Conservation (phyloP, 139 green algal species). For the Closterium sp. region DNA sequence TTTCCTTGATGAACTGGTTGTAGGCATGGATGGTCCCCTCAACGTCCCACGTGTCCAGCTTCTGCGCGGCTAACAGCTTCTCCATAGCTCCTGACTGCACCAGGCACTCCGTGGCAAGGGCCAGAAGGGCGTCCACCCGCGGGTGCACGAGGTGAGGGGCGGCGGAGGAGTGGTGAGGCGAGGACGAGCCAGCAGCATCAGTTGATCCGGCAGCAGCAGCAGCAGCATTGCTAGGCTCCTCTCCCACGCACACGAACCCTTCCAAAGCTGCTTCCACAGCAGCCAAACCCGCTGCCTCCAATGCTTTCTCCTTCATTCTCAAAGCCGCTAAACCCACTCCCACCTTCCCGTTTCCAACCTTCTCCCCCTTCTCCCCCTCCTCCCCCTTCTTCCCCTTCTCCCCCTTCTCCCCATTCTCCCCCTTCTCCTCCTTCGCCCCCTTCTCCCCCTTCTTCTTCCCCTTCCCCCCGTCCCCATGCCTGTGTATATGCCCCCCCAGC, state of each 20-base stretch:
- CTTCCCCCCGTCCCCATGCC: not conserved
- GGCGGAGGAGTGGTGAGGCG: not conserved
- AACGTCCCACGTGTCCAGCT: conserved; percentile 63
- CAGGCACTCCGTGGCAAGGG: conserved; percentile 23
- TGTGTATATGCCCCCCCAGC: not conserved
- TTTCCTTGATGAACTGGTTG: not conserved
- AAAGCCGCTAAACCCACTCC: not conserved
- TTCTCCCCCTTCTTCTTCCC: not conserved
- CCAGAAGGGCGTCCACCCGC: conserved; percentile 20
- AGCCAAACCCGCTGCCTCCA: not conserved
- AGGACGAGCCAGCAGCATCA: not conserved
- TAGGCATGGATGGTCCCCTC: conserved; percentile 58
- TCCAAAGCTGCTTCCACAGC: not conserved
- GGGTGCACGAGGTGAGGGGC: not conserved
- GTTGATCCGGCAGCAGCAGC: not conserved
- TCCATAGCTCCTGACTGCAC: conserved; percentile 51
- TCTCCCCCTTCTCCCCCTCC: no score
- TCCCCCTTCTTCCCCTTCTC: no score
- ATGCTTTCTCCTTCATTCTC: not conserved
- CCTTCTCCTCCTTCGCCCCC: not conserved
- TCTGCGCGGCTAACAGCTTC: conserved; percentile 59
- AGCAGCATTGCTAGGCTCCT: no score
- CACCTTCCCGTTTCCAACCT: not conserved
- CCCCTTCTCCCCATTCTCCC: no score
- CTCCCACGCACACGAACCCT: not conserved